Evolutionary conservation across 2,329 filamentous ascomycete genomes (phyloP).

Genomic region (Fusarium musae): DNA sequence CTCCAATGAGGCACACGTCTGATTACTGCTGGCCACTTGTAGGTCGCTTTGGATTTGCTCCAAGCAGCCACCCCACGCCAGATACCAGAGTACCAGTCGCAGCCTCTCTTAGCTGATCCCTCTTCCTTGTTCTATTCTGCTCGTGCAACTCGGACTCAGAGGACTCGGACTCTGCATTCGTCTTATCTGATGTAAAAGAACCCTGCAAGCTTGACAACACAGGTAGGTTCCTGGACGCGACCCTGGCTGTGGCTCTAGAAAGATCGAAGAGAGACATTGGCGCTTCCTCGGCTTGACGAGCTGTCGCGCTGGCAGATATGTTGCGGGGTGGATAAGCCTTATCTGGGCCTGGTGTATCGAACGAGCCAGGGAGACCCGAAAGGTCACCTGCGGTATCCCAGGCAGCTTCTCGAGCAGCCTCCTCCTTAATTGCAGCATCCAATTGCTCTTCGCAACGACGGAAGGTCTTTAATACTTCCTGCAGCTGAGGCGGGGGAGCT

Average conservation of each 20-base stretch:
- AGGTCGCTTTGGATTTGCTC: slow-evolving; percentile 56
- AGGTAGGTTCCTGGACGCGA: slow-evolving; percentile 68
- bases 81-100: slow-evolving; percentile 75
- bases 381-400: slow-evolving; percentile 75
- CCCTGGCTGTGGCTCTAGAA: slow-evolving; percentile 68
- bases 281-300: slow-evolving; percentile 61
- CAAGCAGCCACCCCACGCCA: slow-evolving; percentile 75
- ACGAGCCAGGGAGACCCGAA: slow-evolving; percentile 66
- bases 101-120: slow-evolving; percentile 76
- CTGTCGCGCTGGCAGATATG: slow-evolving; percentile 48
- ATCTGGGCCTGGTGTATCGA: slow-evolving; percentile 50
- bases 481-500: slow-evolving; percentile 74
- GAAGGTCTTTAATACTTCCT: slow-evolving; percentile 80
- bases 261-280: slow-evolving; percentile 75
- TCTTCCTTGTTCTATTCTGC: slow-evolving; percentile 66
- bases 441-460: slow-evolving; percentile 83
- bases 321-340: slow-evolving; percentile 47
- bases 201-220: slow-evolving; percentile 63
- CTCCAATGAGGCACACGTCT: neutral
- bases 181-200: slow-evolving; percentile 25
- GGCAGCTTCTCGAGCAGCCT: slow-evolving; percentile 74
- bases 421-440: slow-evolving; percentile 71
- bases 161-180: slow-evolving; percentile 32
- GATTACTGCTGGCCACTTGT: slow-evolving; percentile 16
- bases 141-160: slow-evolving; percentile 43